A percentile compares a stretch with the other conserved stretches of the same genome.
phyloP scores from a whole-genome alignment of 1,139 yeast genomes.

The Yamadazyma siamensis region DNA sequence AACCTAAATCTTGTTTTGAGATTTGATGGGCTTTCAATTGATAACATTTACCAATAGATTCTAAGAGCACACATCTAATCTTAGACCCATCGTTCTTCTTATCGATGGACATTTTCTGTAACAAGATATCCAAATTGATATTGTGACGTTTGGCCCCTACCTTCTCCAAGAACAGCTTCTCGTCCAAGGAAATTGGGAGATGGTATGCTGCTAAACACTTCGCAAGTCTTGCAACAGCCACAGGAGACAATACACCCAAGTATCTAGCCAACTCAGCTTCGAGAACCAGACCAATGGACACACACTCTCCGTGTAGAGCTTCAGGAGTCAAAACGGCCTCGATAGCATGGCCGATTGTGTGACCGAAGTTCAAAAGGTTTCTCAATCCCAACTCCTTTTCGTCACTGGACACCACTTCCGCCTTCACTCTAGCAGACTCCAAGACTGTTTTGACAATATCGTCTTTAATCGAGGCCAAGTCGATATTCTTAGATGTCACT shows the following conservation, averaged over 20 bases:
- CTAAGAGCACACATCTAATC: slow-evolving; percentile 81
- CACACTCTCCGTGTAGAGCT: slow-evolving; percentile 97
- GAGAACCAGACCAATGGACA: slow-evolving; percentile 86
- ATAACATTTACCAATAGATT: slow-evolving; percentile 82
- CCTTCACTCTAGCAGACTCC: slow-evolving; percentile 87
- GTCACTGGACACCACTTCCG: slow-evolving; percentile 89
- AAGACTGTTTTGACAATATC: slow-evolving; percentile 76
- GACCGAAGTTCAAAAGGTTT: slow-evolving; percentile 92
- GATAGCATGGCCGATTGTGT: slow-evolving; percentile 96
- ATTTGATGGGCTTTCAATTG: slow-evolving; percentile 87
- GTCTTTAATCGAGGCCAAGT: slow-evolving; percentile 63
- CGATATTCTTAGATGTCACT: slow-evolving; percentile 44
- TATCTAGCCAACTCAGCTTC: slow-evolving; percentile 95
- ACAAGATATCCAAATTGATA: slow-evolving; percentile 68
- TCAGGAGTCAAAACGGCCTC: slow-evolving; percentile 96
- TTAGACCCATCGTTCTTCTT: slow-evolving; percentile 93
- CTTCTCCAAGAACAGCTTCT: slow-evolving; percentile 59
- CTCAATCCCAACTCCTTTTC: slow-evolving; percentile 95
- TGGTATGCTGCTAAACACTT: slow-evolving; percentile 84
- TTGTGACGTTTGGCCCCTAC: slow-evolving; percentile 59
- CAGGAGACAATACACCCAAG: slow-evolving; percentile 83
- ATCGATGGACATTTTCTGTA: slow-evolving; percentile 90
- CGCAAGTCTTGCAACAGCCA: slow-evolving; percentile 86
- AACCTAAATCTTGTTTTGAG: slow-evolving; percentile 72
- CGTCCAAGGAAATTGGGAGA: slow-evolving; percentile 76